Conservation (phyloP, 192 early-diverging fungal genomes). For the Paraglomus occultum region DNA sequence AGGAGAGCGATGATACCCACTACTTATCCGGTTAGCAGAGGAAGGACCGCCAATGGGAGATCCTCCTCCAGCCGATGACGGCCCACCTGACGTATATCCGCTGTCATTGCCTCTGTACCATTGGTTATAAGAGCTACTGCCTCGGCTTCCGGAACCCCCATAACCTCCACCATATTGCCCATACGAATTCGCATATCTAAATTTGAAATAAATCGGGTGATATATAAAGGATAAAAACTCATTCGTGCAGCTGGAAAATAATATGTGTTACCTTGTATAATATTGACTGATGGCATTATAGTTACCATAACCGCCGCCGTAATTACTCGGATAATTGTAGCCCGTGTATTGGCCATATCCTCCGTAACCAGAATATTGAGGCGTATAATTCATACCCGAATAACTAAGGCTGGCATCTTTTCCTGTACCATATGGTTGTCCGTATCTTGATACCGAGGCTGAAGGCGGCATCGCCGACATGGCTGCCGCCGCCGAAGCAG, state of each 20-base stretch:
- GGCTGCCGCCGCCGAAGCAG: constrained; percentile 33
- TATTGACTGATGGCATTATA: constrained; percentile 36
- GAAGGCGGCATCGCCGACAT: constrained; percentile 26
- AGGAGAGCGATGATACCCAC: constrained; percentile 26
- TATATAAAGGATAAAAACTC: constrained; percentile 26
- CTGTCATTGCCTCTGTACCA: constrained; percentile 23
- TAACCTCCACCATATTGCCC: constrained; percentile 24
- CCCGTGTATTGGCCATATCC: constrained; percentile 36
- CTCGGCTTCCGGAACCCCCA: constrained; percentile 33
- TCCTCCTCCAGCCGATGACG: constrained; percentile 21
- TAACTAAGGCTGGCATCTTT: constrained; percentile 30
- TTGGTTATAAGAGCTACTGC: constrained; percentile 31
- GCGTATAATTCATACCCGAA: constrained; percentile 36
- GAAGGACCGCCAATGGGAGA: constrained; percentile 17
- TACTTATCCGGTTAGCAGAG: constrained; percentile 17
- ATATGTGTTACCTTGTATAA: constrained; percentile 36
- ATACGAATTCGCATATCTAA: constrained; percentile 30
- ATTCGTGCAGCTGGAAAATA: constrained; percentile 33
- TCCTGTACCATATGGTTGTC: constrained; percentile 33
- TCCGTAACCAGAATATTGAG: constrained; percentile 30
- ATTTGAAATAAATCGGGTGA: constrained; percentile 3
- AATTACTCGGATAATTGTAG: constrained; percentile 36
- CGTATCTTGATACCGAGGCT: constrained; percentile 29
- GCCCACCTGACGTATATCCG: constrained; percentile 24
- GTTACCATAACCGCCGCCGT: constrained; percentile 32